Conservation (phyloP, 192 early-diverging fungal genomes). For the Coemansia sp. region DNA sequence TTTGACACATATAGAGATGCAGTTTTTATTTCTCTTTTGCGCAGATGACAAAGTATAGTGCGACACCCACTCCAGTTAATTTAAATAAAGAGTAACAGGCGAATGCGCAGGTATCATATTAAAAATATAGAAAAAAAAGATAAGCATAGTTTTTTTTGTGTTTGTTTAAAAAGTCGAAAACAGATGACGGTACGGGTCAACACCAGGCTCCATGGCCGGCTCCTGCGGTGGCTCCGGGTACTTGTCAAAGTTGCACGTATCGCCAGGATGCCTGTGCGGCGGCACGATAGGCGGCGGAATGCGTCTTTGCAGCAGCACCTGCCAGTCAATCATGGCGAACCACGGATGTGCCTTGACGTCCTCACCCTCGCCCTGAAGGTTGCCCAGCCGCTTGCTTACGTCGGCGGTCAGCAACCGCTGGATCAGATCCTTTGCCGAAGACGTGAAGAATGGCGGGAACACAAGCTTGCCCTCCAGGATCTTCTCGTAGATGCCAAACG, state of each 20-base stretch:
- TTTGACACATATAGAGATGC: no score
- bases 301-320: constrained; percentile 72
- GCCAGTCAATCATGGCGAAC: constrained; percentile 94
- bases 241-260: constrained; percentile 97
- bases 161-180: constrained; percentile 69
- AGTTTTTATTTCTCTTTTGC: background rate
- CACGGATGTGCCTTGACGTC: constrained; percentile 95
- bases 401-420: constrained; percentile 90
- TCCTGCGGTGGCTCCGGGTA: constrained; percentile 85
- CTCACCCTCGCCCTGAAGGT: constrained; percentile 85
- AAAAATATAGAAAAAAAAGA: background rate
- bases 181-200: constrained; percentile 79
- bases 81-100: no score
- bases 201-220: constrained; percentile 56
- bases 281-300: constrained; percentile 92
- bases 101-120: background rate
- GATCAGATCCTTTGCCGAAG: constrained; percentile 85
- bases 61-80: no score
- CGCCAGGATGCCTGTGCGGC: constrained; percentile 82
- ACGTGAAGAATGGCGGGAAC: constrained; percentile 87
- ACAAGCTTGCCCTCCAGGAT: constrained; percentile 88
- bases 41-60: background rate
- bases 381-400: constrained; percentile 90
- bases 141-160: constrained; percentile 11
- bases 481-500: constrained; percentile 99